Conservation (phyloP, 768 basidiomycete species). For the Leccinum barrowsii region DNA sequence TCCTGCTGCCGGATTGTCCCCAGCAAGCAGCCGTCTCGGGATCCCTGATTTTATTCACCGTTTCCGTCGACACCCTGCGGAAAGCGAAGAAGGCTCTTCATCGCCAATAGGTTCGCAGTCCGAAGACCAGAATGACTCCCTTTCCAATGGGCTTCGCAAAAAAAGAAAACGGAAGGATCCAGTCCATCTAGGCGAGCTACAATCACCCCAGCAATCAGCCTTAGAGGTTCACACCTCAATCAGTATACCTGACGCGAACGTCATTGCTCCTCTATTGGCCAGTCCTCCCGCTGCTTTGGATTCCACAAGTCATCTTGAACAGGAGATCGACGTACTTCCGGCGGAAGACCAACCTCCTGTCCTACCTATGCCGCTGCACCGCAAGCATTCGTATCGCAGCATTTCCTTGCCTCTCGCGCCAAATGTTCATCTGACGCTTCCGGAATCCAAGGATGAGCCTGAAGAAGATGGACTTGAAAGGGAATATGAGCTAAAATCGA, state of each 20-base stretch:
- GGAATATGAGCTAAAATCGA: conserved; percentile 50
- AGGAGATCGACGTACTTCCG: conserved; percentile 2
- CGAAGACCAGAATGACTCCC: conserved; percentile 35
- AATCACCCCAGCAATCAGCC: conserved; percentile 11
- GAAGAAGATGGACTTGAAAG: conserved; percentile 42
- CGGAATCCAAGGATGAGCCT: conserved; percentile 36
- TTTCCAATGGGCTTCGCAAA: conserved; percentile 13
- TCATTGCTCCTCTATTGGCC: conserved; percentile 1
- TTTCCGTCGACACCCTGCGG: conserved; percentile 31
- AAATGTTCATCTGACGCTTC: conserved; percentile 25
- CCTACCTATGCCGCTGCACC: neutral
- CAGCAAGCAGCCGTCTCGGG: conserved; percentile 41
- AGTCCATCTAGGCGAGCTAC: conserved; percentile 25
- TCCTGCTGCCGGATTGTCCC: conserved; percentile 36
- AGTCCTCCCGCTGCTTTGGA: neutral
- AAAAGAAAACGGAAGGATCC: conserved; percentile 16
- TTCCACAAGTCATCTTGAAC: neutral
- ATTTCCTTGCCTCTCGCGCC: conserved; percentile 34
- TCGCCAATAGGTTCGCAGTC: conserved; percentile 46
- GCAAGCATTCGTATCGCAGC: conserved; percentile 25
- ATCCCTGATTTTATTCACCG: conserved; percentile 37
- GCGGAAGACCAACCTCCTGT: neutral
- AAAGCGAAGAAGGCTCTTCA: conserved; percentile 48
- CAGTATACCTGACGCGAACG: conserved; percentile 6
- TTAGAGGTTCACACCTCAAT: conserved; percentile 9